Conservation (phyloP, 306 rosid species). For the Prunus persica region Prunus_persica_NCBIv2 NC_034014.1:2840001-2840500, state of each 20-base stretch:
- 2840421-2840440: constrained; percentile 71
- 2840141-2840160: background rate
- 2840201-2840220: background rate
- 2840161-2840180: background rate
- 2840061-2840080: constrained; percentile 88
- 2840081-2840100: constrained; percentile 65
- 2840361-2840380: background rate
- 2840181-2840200: background rate
- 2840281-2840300: background rate
- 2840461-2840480: constrained; percentile 90
- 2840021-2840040: constrained; percentile 70
- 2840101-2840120: constrained; percentile 17
- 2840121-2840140: background rate
- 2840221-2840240: background rate
- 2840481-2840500: constrained; percentile 75
- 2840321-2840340: background rate
- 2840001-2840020: constrained; percentile 80
- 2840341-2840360: background rate
- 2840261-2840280: background rate
- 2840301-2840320: background rate
- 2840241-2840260: background rate
- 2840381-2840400: constrained; percentile 65
- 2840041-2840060: constrained; percentile 94
- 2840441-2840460: constrained; percentile 78
- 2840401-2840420: constrained; percentile 82